Evolutionary conservation across 495 filamentous ascomycete genomes (phyloP).

Genomic region (Penicillium silybi): DNA sequence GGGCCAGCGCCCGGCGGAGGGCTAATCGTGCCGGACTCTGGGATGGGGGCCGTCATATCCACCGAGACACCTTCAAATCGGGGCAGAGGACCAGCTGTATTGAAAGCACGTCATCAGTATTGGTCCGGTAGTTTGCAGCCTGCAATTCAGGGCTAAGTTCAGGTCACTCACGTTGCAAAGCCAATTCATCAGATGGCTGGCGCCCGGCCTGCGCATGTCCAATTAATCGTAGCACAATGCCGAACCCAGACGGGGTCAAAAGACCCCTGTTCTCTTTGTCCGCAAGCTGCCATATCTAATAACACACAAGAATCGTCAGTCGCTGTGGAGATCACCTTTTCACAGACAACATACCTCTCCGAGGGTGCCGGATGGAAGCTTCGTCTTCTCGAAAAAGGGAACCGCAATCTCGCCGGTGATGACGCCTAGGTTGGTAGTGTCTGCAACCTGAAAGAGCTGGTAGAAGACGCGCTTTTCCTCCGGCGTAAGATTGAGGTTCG

Average conservation of each 20-base stretch:
- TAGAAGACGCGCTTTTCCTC: constrained; percentile 93
- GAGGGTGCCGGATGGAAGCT: constrained; percentile 74
- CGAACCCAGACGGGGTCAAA: constrained; percentile 86
- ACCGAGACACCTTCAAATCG: constrained; percentile 73
- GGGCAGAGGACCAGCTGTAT: constrained; percentile 78
- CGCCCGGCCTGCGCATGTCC: constrained; percentile 88
- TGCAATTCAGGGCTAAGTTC: background rate
- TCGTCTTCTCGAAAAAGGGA: constrained; percentile 96
- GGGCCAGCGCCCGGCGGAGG: constrained; percentile 63
- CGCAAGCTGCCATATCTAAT: constrained; percentile 96
- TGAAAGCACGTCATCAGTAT: constrained; percentile 15
- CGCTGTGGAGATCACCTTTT: background rate
- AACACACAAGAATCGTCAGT: constrained; percentile 5
- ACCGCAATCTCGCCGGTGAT: constrained; percentile 95
- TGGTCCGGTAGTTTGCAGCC: background rate
- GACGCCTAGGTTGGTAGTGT: constrained; percentile 84
- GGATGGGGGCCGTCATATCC: constrained; percentile 38
- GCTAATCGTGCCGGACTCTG: constrained; percentile 42
- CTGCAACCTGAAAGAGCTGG: constrained; percentile 84
- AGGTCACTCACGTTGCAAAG: constrained; percentile 53
- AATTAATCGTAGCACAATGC: constrained; percentile 86
- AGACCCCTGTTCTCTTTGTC: constrained; percentile 94
- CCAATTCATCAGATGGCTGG: constrained; percentile 73
- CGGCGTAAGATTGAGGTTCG: constrained; percentile 79
- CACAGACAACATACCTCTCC: constrained; percentile 66